phyloP scores from a whole-genome alignment of 1,284 basidiomycete genomes.

The Melampsora americana region DNA sequence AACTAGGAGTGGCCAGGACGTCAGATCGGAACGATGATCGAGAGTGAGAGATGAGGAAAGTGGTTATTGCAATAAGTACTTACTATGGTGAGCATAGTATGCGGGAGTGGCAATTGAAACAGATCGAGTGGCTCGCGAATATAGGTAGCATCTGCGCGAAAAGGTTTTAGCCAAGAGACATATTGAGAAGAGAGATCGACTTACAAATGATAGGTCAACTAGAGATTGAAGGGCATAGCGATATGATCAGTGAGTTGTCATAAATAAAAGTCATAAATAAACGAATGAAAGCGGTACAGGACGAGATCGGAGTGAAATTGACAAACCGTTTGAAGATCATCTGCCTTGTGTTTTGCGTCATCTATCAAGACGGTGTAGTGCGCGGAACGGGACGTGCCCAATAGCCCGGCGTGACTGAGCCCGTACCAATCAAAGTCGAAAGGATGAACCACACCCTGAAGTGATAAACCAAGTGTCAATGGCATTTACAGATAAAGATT shows the following conservation, averaged over 20 bases:
- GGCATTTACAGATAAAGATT: background rate
- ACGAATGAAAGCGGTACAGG: background rate
- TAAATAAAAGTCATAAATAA: too few species aligned
- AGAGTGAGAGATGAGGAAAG: too few species aligned
- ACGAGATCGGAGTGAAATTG: background rate
- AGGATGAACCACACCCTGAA: slow-evolving; percentile 54
- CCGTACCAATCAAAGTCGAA: slow-evolving; percentile 77
- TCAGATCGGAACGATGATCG: background rate
- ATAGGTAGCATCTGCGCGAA: slow-evolving; percentile 64
- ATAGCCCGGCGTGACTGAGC: slow-evolving; percentile 68
- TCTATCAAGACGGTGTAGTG: slow-evolving; percentile 67
- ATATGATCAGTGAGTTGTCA: slow-evolving; percentile 60
- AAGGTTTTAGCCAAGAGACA: background rate
- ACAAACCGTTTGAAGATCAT: slow-evolving; percentile 45
- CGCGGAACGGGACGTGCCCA: slow-evolving; percentile 64
- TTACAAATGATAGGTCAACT: slow-evolving; percentile 65
- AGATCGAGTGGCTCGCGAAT: slow-evolving; percentile 73
- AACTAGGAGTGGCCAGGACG: slow-evolving; percentile 4
- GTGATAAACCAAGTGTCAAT: background rate
- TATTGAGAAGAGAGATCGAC: background rate
- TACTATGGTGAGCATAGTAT: slow-evolving; percentile 61
- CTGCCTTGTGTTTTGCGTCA: slow-evolving; percentile 61
- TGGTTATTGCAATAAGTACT: background rate
- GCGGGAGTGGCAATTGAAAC: slow-evolving; percentile 79
- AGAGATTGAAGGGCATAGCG: background rate